Percentiles rank a stretch among this genome's conserved stretches.
phyloP scores from a whole-genome alignment of 2,329 filamentous ascomycete species.

The Byssochlamys sp. region DNA sequence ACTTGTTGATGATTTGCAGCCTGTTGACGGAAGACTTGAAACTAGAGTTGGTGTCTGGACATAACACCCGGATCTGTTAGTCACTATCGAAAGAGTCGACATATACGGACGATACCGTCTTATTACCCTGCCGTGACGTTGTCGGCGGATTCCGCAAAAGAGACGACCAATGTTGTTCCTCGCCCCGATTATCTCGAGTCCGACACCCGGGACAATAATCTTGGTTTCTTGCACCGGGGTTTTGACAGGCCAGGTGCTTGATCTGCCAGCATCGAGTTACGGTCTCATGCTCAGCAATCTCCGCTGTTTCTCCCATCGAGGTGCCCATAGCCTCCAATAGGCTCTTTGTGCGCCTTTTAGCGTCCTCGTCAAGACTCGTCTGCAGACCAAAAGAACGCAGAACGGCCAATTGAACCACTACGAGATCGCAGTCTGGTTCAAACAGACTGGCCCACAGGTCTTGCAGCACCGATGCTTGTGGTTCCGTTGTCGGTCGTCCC shows the following conservation, averaged over 20 bases:
- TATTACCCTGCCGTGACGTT: too few species aligned
- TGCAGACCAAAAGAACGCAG: too few species aligned
- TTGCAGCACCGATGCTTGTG: too few species aligned
- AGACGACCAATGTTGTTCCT: too few species aligned
- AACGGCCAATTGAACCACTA: too few species aligned
- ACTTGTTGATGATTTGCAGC: slow-evolving; percentile 17
- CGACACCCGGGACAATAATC: slow-evolving; percentile 24
- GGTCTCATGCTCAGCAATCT: slow-evolving; percentile 17
- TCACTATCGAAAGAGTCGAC: too few species aligned
- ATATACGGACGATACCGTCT: too few species aligned
- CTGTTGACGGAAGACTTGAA: slow-evolving; percentile 2
- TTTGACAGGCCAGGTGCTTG: slow-evolving; percentile 6
- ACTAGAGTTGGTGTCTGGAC: slow-evolving; percentile 20
- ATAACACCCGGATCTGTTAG: not conserved
- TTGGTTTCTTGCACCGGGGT: slow-evolving; percentile 14
- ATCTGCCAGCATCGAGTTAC: slow-evolving; percentile 10
- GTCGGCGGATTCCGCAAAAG: too few species aligned
- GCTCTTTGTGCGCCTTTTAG: not conserved
- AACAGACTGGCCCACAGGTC: too few species aligned
- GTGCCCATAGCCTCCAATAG: not conserved
- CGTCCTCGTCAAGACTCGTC: not conserved
- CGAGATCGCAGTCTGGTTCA: too few species aligned
- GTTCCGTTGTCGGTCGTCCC: too few species aligned
- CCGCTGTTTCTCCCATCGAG: slow-evolving; percentile 5
- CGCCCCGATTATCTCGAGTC: too few species aligned